Base-by-base conservation (phyloP, 345 rosid genomes). In the Garcia nutans region DNA sequence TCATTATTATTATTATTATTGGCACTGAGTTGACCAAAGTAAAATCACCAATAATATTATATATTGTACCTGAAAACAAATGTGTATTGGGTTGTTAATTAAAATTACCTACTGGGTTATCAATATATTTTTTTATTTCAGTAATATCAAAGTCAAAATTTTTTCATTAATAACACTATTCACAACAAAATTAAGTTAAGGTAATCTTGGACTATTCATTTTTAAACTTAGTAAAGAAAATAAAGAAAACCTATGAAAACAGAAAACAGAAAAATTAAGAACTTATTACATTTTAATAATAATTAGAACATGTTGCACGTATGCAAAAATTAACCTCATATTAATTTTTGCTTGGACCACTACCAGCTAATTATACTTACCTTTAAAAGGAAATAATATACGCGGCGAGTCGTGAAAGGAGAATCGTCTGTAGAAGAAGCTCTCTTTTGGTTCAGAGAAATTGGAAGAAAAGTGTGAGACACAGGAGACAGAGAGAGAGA, bases 351-450 rank as follows among this genome's bases (percentile, higher is more conserved):
- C 61, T 37, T 45, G 68, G 77, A 78, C 55, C 81, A 64, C 71
- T 10, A 22, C 10, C 11, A 28, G 31, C 31, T 28, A 28, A 28
- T 2, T 24, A 22, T 12, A 26, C 72, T 2, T 69, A 69, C 78
- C 74, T 79, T 60, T 58, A 28, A 20, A 17, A 66, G 31, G 10
- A 55, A 44, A 26, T 78, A 44, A 26, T 78, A 78, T 33, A 37
- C 6, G 74, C 65, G 65, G 77, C 77, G 55, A 60, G 3, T 26
- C 17, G 77, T 5, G 76, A 17, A 72, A 31, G 56, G 70, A 45
- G 57, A 63, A 45, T 20, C 26, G 42, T 13, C 37, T 12, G 66
- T 19, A 28, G 10, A 28, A 10, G 24, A 17, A 13, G 42, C n/a
- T 22, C 42, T 23, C 49, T 74, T 65, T 74, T 63, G 37, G 37